Base-by-base conservation (phyloP, 768 basidiomycete genomes). In the Termitomyces sp. region DNA sequence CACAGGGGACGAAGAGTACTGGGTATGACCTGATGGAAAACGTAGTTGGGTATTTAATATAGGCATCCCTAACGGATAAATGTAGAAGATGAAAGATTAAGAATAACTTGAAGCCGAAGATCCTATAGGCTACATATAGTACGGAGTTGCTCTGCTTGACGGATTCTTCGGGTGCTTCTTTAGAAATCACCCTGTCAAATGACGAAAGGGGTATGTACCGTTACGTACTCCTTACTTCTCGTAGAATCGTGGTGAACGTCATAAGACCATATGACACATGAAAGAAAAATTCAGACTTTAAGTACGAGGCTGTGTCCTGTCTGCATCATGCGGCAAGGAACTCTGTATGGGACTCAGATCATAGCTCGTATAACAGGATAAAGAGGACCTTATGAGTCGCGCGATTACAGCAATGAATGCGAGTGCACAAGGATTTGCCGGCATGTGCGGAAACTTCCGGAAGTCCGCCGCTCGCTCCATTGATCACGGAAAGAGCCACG, bases 401-500 rank as follows among this genome's bases (percentile, higher is more conserved):
- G 22, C 5, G 27, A 14, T 14, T 18, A 54, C 46, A 39, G 46
- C 39, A 52, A 34, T n/a, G n/a, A 48, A 32, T 27, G 55, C 32
- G 46, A 55, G 43, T 43, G 27, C 42, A 62, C 41, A 36, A 39
- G 18, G 29, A 47, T 59, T 31, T 54, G 52, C 46, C 55, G 56
- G 50, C 51, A 53, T 43, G 51, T 31, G 41, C 64, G 64, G 66
- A 55, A 61, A 59, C 36, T 34, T 32, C 66, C 64, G 66, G 51
- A 41, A 41, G 39, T 41, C 39, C n/a, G 39, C 34, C 58, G 39
- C 34, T 56, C 47, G 56, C 55, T 63, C 66, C 64, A 67, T 54
- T 55, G 29, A 63, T 50, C 61, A 62, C 64, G 66, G 66, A 67
- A 34, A 20, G n/a, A 60, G 61, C 64, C 61, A 49, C 41, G 36